Conservation (phyloP, 306 rosid genomes). For the Vigna radiata region DNA sequence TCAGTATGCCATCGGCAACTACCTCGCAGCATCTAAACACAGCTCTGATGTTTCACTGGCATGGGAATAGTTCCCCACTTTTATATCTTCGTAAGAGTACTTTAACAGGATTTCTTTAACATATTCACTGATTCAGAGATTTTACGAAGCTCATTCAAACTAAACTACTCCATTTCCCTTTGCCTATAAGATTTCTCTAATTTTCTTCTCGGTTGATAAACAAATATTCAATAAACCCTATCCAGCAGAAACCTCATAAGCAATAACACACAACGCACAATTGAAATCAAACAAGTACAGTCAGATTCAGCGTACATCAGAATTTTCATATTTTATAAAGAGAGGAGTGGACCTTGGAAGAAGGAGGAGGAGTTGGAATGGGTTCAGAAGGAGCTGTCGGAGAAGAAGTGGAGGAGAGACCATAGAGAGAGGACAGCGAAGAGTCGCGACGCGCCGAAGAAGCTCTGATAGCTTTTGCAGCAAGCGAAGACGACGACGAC, state of each 20-base stretch:
- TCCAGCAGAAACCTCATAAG: not conserved
- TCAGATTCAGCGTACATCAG: not conserved
- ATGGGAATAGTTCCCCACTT: not conserved
- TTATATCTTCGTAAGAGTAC: not conserved
- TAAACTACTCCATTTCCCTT: not conserved
- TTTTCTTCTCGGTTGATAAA: conserved; percentile 3
- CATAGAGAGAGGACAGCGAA: conserved; percentile 90
- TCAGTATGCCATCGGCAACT: not conserved
- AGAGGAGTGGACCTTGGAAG: conserved; percentile 30
- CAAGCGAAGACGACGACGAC: conserved; percentile 69
- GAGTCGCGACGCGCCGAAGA: conserved; percentile 91
- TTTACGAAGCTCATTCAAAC: not conserved
- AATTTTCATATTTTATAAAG: not conserved
- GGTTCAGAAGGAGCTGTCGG: conserved; percentile 32
- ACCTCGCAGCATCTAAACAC: not conserved
- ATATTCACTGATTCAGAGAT: not conserved
- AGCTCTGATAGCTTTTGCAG: conserved; percentile 92
- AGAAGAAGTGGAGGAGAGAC: conserved; percentile 51
- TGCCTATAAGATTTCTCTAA: not conserved
- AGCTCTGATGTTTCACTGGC: not conserved
- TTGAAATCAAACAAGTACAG: not conserved
- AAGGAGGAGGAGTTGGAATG: conserved; percentile 44
- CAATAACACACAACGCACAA: not conserved
- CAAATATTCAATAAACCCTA: not conserved
- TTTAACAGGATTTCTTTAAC: not conserved